Evolutionary conservation across 805 yeast species (phyloP).

Genomic region (Candida ortonii): DNA sequence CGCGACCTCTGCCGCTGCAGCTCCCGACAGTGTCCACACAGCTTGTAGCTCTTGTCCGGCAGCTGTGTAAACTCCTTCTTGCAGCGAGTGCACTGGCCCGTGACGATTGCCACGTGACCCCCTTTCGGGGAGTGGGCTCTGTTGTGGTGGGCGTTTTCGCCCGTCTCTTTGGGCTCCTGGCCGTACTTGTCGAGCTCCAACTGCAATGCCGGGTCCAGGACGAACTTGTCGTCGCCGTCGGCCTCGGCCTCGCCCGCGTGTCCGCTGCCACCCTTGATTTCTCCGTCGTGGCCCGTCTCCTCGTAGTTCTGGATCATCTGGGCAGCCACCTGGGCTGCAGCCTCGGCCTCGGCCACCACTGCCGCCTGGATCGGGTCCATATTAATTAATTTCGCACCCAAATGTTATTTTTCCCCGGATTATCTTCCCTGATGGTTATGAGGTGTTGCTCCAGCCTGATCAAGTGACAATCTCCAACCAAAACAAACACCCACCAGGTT

Average conservation of each 20-base stretch:
- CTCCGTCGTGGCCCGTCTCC: slow-evolving; percentile 7
- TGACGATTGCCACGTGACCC: background rate
- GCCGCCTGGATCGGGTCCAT: slow-evolving; percentile 23
- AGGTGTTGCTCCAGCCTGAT: slow-evolving; percentile 5
- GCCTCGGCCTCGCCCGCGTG: slow-evolving; percentile 2
- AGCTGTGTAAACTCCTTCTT: slow-evolving; percentile 55
- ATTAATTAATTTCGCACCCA: slow-evolving; percentile 1
- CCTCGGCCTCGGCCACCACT: slow-evolving; percentile 17
- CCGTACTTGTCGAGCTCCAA: slow-evolving; percentile 21
- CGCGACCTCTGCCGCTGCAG: slow-evolving; percentile 60
- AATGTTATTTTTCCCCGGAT: slow-evolving; percentile 3
- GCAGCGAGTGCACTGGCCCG: slow-evolving; percentile 50
- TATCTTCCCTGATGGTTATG: slow-evolving; percentile 13
- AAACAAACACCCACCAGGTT: too few relatives aligned
- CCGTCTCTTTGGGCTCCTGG: slow-evolving; percentile 1
- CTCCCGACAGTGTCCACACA: slow-evolving; percentile 64
- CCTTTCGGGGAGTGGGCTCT: background rate
- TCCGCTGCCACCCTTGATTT: slow-evolving; percentile 2
- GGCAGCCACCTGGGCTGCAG: slow-evolving; percentile 19
- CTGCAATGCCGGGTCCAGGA: slow-evolving; percentile 26
- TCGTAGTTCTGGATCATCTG: slow-evolving; percentile 21
- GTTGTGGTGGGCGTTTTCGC: background rate
- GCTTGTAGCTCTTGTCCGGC: slow-evolving; percentile 45
- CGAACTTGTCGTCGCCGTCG: slow-evolving; percentile 19
- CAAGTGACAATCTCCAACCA: too few relatives aligned